Percentiles rank a stretch among this genome's conserved stretches.
These are phyloP conservation scores for Chlorencoelia australis DNA, from an alignment of 2,329 filamentous ascomycete species.

Conservation along the genomic window DNA sequence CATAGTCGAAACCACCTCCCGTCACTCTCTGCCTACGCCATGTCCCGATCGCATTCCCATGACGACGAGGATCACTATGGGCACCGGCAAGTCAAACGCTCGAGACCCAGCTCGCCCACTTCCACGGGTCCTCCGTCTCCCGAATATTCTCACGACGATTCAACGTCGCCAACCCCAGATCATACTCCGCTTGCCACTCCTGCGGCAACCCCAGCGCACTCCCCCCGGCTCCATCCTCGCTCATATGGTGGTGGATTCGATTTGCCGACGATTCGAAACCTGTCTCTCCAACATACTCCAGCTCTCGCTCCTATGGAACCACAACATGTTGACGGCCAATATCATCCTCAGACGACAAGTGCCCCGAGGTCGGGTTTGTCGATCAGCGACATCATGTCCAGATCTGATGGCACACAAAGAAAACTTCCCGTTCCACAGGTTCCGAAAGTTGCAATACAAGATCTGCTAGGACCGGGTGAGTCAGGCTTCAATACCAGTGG, in stretches of 20 bases:
- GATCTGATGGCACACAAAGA: constrained; percentile 74
- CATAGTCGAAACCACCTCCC: constrained; percentile 36
- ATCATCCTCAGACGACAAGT: constrained; percentile 37
- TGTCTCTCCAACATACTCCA: constrained; percentile 54
- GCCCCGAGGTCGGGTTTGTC: constrained; percentile 57
- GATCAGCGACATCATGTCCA: constrained; percentile 86
- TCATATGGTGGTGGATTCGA: constrained; percentile 64
- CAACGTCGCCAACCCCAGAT: constrained; percentile 87
- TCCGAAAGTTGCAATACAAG: constrained; percentile 81
- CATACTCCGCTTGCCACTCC: constrained; percentile 98
- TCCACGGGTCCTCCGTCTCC: constrained; percentile 93
- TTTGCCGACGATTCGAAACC: constrained; percentile 72
- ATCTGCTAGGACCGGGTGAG: constrained; percentile 59
- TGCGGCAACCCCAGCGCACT: constrained; percentile 89
- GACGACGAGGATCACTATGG: constrained; percentile 70
- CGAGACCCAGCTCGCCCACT: constrained; percentile 85
- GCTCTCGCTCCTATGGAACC: constrained; percentile 61
- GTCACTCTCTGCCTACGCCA: constrained; percentile 73
- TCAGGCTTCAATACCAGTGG: constrained; percentile 56
- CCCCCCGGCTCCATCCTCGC: constrained; percentile 76
- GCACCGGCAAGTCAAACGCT: constrained; percentile 72
- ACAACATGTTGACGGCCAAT: constrained; percentile 26
- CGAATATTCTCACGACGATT: constrained; percentile 94
- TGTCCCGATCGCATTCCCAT: constrained; percentile 80
- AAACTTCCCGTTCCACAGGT: constrained; percentile 87